Percentiles rank a stretch among this genome's conserved stretches.
Evolutionary conservation across 768 basidiomycete genomes (phyloP).

Genomic region (Collybia sp.): DNA sequence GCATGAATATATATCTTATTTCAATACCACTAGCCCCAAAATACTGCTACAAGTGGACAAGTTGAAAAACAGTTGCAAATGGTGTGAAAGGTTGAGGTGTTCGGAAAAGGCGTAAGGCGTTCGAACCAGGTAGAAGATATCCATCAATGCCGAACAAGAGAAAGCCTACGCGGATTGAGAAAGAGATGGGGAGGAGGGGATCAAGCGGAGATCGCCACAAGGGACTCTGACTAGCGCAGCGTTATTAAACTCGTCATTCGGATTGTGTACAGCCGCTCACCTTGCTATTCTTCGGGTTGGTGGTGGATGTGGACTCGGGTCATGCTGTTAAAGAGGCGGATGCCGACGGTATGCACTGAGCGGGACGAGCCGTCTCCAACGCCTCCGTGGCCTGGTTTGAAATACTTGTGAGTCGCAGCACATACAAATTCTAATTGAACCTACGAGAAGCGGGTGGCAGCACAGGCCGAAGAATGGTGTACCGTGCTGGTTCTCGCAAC

Average conservation of each 20-base stretch:
- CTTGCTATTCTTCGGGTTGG: slow-evolving; percentile 54
- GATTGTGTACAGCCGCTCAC: slow-evolving; percentile 14
- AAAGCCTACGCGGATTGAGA: no score
- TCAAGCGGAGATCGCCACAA: slow-evolving; percentile 56
- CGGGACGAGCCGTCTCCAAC: slow-evolving; percentile 37
- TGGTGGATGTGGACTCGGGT: slow-evolving; percentile 26
- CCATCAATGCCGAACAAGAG: no score
- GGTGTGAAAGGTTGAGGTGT: no score
- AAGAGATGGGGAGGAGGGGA: no score
- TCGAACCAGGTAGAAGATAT: no score
- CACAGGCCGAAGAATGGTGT: slow-evolving; percentile 61
- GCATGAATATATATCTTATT: no score
- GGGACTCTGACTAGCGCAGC: slow-evolving; percentile 19
- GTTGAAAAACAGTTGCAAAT: no score
- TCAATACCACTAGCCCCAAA: no score
- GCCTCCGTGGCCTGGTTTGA: slow-evolving; percentile 42
- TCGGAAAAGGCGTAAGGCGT: no score
- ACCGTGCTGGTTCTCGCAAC: slow-evolving; percentile 42
- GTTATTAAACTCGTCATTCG: slow-evolving; percentile 1
- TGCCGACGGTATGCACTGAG: slow-evolving; percentile 46
- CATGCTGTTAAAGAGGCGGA: slow-evolving; percentile 18
- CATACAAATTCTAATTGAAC: slow-evolving; percentile 11
- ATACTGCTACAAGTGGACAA: no score
- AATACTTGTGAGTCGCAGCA: neutral
- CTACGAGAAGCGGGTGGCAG: slow-evolving; percentile 66